Percentiles rank a stretch among this genome's conserved stretches.
Conservation (phyloP, 140 eudicot genomes). For the Ambrosia hybrid region DNA sequence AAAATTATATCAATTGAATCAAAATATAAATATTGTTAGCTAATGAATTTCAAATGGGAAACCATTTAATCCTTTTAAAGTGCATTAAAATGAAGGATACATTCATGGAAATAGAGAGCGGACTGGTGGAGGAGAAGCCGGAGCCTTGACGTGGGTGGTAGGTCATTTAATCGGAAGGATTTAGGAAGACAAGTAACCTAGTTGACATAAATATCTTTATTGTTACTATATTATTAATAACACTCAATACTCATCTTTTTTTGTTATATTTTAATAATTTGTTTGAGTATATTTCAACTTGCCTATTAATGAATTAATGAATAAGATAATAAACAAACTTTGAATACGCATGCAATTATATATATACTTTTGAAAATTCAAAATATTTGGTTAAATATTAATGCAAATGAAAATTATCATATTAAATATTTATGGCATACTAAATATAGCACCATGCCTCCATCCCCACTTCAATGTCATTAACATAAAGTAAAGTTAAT, state of each 20-base stretch:
- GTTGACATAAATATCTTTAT: slow-evolving; percentile 14
- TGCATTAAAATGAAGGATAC: slow-evolving; percentile 21
- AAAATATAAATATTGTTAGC: no score
- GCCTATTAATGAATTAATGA: neutral
- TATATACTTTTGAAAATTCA: neutral
- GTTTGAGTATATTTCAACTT: neutral
- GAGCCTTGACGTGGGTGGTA: slow-evolving; percentile 7
- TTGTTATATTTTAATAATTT: neutral
- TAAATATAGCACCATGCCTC: slow-evolving; percentile 3
- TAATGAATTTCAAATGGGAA: neutral
- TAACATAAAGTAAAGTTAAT: slow-evolving; percentile 18
- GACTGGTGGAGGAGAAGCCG: neutral
- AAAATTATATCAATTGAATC: no score
- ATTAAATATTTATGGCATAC: slow-evolving; percentile 4
- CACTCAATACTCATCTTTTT: neutral
- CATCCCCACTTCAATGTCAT: slow-evolving; percentile 31
- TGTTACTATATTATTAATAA: neutral
- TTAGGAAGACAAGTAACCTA: slow-evolving; percentile 31
- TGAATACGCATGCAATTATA: slow-evolving; percentile 2
- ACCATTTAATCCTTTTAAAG: neutral
- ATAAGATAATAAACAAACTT: neutral
- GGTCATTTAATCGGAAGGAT: slow-evolving; percentile 27
- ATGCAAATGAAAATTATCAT: slow-evolving; percentile 7
- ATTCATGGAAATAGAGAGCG: slow-evolving; percentile 5
- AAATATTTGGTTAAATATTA: neutral